Evolutionary conservation across 495 filamentous ascomycete genomes (phyloP).

Genomic region (Staphylotrichum tortipilum): DNA sequence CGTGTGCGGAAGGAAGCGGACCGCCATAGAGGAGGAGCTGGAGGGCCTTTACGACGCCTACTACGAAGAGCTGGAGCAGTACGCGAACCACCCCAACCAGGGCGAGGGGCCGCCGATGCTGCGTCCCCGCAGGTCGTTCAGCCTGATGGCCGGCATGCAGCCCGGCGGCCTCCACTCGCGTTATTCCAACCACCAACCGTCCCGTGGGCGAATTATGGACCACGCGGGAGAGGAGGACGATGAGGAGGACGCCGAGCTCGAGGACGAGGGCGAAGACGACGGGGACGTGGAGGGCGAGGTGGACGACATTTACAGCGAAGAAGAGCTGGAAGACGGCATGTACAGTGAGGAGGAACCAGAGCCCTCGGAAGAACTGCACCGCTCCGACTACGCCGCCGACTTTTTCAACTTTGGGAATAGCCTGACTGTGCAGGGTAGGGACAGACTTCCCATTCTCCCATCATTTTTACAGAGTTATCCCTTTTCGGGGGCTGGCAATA

Average conservation of each 20-base stretch:
- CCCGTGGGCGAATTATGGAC: conserved; percentile 47
- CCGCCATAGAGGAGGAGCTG: conserved; percentile 95
- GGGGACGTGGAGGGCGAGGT: conserved; percentile 42
- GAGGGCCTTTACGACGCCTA: conserved; percentile 99
- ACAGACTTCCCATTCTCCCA: conserved; percentile 30
- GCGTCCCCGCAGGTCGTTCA: conserved; percentile 49
- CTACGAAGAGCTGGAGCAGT: conserved; percentile 95
- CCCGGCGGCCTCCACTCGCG: conserved; percentile 40
- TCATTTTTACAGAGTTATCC: conserved; percentile 31
- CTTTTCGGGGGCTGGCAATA: conserved; percentile 25
- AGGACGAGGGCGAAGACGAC: conserved; percentile 15
- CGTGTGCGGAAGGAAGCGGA: conserved; percentile 92
- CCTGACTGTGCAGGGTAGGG: conserved; percentile 88
- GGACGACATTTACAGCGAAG: conserved; percentile 45
- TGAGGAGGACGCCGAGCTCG: conserved; percentile 56
- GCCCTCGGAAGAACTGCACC: conserved; percentile 46
- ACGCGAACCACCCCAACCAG: conserved; percentile 81
- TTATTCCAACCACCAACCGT: conserved; percentile 43
- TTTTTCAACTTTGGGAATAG: conserved; percentile 98
- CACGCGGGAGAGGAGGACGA: conserved; percentile 53
- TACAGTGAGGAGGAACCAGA: conserved; percentile 50
- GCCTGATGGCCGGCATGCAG: conserved; percentile 43
- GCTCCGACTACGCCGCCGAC: conserved; percentile 62
- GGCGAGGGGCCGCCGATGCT: conserved; percentile 53
- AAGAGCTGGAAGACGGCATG: conserved; percentile 56